Evolutionary conservation across 1,284 basidiomycete species (phyloP).

Genomic region (Cryptococcus sp.): DNA sequence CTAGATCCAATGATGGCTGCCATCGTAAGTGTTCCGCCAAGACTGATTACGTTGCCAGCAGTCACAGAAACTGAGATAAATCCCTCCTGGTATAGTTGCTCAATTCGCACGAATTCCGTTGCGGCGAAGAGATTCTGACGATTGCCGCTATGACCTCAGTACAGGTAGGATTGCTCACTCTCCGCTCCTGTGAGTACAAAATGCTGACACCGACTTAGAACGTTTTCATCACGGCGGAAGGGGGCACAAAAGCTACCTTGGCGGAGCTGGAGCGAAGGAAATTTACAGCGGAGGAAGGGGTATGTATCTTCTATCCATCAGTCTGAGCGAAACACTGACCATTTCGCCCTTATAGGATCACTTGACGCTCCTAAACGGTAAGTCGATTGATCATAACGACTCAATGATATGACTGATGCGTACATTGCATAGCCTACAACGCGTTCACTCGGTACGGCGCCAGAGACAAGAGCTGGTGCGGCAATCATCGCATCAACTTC

Average conservation of each 20-base stretch:
- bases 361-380: slow-evolving; percentile 85
- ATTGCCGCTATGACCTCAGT: slow-evolving; percentile 94
- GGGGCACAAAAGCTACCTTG: slow-evolving; percentile 73
- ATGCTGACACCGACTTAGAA: slow-evolving; percentile 59
- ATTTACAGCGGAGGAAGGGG: slow-evolving; percentile 96
- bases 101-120: slow-evolving; percentile 75
- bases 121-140: slow-evolving; percentile 89
- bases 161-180: slow-evolving; percentile 60
- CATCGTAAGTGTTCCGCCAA: slow-evolving; percentile 52
- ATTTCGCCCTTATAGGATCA: slow-evolving; percentile 65
- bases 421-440: slow-evolving; percentile 70
- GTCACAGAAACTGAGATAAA: background rate
- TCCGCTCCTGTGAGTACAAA: background rate
- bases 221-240: slow-evolving; percentile 78
- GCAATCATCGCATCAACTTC: slow-evolving; percentile 86
- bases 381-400: slow-evolving; percentile 14
- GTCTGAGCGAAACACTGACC: background rate
- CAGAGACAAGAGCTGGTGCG: slow-evolving; percentile 82
- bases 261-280: slow-evolving; percentile 88
- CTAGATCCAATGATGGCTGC: slow-evolving; percentile 62
- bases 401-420: background rate
- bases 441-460: slow-evolving; percentile 82
- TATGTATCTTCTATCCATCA: slow-evolving; percentile 49
- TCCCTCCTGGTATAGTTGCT: slow-evolving; percentile 63
- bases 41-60: too few relatives aligned